A percentile compares a stretch with the other conserved stretches of the same genome.
Evolutionary conservation across 768 basidiomycete species (phyloP).

Genomic region (Collybia nuda): DNA sequence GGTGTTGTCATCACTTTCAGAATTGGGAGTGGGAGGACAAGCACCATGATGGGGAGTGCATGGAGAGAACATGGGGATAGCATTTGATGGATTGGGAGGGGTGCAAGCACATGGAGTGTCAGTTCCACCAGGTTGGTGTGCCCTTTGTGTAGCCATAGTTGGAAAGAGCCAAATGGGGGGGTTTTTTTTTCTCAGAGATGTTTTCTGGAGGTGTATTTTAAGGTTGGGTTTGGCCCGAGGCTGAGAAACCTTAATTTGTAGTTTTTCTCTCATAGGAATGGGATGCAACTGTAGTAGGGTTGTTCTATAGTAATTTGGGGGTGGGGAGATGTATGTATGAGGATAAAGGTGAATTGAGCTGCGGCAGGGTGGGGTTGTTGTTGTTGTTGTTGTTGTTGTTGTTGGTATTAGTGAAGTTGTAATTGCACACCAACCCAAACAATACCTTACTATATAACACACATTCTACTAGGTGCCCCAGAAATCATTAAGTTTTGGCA

Average conservation of each 20-base stretch:
- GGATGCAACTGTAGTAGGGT: not conserved
- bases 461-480: too few species aligned
- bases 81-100: not conserved
- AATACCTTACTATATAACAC: too few species aligned
- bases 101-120: not conserved
- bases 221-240: not conserved
- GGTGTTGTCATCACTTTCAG: not conserved
- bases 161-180: not conserved
- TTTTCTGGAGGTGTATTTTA: not conserved
- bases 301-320: not conserved
- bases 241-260: not conserved
- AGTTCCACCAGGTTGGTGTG: not conserved
- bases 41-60: not conserved
- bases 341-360: not conserved
- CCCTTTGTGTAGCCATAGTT: not conserved
- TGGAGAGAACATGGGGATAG: not conserved
- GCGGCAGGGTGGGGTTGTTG: not conserved
- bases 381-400: slow-evolving; percentile 3
- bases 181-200: not conserved
- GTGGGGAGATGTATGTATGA: not conserved
- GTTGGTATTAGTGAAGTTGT: not conserved
- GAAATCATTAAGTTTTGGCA: too few species aligned
- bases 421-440: too few species aligned
- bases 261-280: not conserved
- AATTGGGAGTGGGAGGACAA: not conserved